These are phyloP conservation scores for Aspergillus brasiliensis DNA, from an alignment of 2,329 filamentous ascomycete genomes.

Conservation along the genomic window DNA sequence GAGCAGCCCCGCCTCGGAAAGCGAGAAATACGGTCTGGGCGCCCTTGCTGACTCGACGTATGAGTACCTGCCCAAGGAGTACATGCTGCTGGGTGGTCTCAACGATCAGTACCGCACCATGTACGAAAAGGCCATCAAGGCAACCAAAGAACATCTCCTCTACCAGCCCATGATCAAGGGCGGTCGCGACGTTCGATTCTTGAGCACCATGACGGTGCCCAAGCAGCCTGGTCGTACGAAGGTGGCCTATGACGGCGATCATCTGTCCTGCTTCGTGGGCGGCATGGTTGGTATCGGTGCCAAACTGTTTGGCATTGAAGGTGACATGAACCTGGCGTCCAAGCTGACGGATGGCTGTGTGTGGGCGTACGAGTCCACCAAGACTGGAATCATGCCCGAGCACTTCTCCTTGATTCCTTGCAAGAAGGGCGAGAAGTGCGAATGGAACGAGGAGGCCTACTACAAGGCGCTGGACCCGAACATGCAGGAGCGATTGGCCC, in stretches of 20 bases:
- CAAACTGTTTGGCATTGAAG: constrained; percentile 57
- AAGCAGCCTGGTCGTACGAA: constrained; percentile 23
- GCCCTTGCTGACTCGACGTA: constrained; percentile 52
- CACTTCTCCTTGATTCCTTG: constrained; percentile 58
- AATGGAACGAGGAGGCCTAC: constrained; percentile 58
- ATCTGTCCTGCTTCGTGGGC: constrained; percentile 62
- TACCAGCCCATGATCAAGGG: constrained; percentile 50
- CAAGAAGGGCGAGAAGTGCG: constrained; percentile 45
- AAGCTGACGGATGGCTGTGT: constrained; percentile 63
- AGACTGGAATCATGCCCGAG: constrained; percentile 65
- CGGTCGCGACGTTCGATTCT: constrained; percentile 44
- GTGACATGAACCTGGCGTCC: constrained; percentile 58
- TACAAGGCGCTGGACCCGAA: constrained; percentile 45
- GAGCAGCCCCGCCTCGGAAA: constrained; percentile 33
- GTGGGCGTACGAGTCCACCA: constrained; percentile 62
- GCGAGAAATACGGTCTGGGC: constrained; percentile 47
- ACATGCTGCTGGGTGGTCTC: constrained; percentile 49
- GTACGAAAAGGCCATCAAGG: constrained; percentile 46
- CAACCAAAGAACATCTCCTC: constrained; percentile 44
- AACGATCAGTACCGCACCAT: constrained; percentile 46
- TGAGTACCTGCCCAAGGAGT: constrained; percentile 55
- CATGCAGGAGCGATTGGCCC: constrained; percentile 29
- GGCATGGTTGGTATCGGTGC: constrained; percentile 65
- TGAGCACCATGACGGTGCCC: constrained; percentile 34
- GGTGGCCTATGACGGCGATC: constrained; percentile 57